Base-by-base conservation (phyloP, 225 moss, liverwort and hornwort genomes). In the Rhytidiadelphus loreus region DNA sequence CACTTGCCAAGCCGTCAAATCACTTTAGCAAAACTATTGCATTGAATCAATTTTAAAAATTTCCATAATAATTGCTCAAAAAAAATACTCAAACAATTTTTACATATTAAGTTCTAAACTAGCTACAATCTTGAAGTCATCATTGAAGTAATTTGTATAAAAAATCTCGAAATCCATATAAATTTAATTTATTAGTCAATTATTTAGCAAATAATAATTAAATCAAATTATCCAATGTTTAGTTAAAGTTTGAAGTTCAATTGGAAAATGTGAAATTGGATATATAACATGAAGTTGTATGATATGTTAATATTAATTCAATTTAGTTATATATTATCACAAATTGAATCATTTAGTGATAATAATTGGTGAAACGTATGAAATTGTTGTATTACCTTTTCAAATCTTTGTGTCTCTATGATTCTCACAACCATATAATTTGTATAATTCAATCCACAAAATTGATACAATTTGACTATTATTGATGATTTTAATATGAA, bases 371-470 rank as follows among this genome's bases (percentile, higher is more conserved):
- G 0, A 56, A 41, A 39, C 2, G 48, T 23, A 46, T 33, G 0
- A 2, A 33, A 32, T 14, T 21, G 4, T 83, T 37, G 12, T 28
- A 39, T 33, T 55, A 83, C 69, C 52, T 69, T 68, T 83, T n/a
- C 53, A 28, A 83, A 83, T 68, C 68, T 69, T 29, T 55, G 4
- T 15, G 4, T 21, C 39, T 21, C 14, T 68, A 53, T 39, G 4
- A 68, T 39, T 83, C 68, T 68, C 15, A 68, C 10, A 83, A 55
- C 2, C 3, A 4, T 56, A 14, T 68, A 9, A 14, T 55, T 61
- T 46, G 9, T 10, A 16, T 37, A 7, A 22, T 17, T 37, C 0
- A 50, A 0, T 3, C 2, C 1, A 30, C 2, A 41, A 16, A 63
- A 26, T 25, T 50, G 17, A 50, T 50, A 64, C 1, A 9, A 50